Conservation (phyloP, 768 basidiomycete genomes). For the Tylopilus balloui region DNA sequence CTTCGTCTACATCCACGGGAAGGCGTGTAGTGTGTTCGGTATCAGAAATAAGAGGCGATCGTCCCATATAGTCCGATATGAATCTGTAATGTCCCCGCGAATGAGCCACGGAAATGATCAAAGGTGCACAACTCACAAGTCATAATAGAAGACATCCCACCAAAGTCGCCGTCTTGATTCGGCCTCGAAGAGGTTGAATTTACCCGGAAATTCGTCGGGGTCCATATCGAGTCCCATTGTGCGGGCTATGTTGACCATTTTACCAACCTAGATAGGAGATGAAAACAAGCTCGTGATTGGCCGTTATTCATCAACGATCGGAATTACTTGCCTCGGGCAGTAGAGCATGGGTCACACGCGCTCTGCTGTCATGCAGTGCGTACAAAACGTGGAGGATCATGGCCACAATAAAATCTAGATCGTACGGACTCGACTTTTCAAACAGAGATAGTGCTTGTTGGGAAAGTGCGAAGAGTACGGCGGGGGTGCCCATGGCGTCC, state of each 20-base stretch:
- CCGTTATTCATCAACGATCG: constrained; percentile 27
- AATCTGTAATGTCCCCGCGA: constrained; percentile 42
- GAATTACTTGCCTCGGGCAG: constrained; percentile 27
- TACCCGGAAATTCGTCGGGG: constrained; percentile 48
- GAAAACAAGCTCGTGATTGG: constrained; percentile 7
- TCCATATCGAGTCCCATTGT: constrained; percentile 60
- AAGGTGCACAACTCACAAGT: constrained; percentile 51
- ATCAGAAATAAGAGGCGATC: constrained; percentile 55
- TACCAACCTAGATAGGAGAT: constrained; percentile 46
- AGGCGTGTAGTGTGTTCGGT: constrained; percentile 51
- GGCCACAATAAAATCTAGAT: constrained; percentile 57
- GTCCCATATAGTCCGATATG: constrained; percentile 62
- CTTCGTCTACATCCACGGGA: constrained; percentile 56
- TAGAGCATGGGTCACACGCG: constrained; percentile 35
- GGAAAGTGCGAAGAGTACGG: constrained; percentile 45
- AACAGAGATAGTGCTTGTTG: constrained; percentile 43
- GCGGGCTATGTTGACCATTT: constrained; percentile 64
- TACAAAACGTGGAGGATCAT: constrained; percentile 54
- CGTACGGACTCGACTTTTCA: constrained; percentile 42
- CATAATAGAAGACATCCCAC: constrained; percentile 80
- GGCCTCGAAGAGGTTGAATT: constrained; percentile 46
- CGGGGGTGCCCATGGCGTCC: constrained; percentile 30
- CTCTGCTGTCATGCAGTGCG: constrained; percentile 48
- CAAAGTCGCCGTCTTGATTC: constrained; percentile 56
- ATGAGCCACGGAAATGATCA: constrained; percentile 5